phyloP scores from a whole-genome alignment of 2,329 filamentous ascomycete species.

The Biscogniauxia mediterranea region DNA sequence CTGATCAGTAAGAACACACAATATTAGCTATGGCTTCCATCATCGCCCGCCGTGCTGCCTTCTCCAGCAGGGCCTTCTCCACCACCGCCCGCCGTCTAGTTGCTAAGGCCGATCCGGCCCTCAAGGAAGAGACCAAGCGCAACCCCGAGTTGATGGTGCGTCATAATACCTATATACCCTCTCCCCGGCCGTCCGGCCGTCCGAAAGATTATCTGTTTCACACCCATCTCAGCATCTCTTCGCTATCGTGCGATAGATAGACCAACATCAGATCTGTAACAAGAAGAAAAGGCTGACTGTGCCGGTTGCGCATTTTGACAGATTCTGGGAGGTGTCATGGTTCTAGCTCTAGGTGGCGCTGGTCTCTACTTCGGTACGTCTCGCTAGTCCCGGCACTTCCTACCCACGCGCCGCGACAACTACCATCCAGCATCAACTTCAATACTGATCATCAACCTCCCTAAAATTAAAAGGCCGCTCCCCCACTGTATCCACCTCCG shows the following conservation, averaged over 20 bases:
- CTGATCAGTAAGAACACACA: not conserved
- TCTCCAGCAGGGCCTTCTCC: conserved; percentile 42
- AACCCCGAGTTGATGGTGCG: conserved; percentile 48
- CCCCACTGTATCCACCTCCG: conserved; percentile 81
- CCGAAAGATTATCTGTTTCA: not conserved
- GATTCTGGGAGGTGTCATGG: conserved; percentile 92
- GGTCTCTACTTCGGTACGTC: conserved; percentile 82
- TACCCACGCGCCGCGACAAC: not conserved
- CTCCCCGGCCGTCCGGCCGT: not conserved
- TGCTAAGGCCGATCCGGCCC: conserved; percentile 36
- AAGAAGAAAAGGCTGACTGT: conserved; percentile 16
- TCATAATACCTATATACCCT: conserved; percentile 25
- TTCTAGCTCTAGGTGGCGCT: conserved; percentile 79
- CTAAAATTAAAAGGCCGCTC: conserved; percentile 61
- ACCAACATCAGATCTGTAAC: too few species aligned
- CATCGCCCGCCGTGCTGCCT: conserved; percentile 48
- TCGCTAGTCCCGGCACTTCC: conserved; percentile 8
- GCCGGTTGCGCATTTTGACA: conserved; percentile 38
- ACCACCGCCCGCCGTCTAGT: conserved; percentile 52
- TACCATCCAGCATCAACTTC: not conserved
- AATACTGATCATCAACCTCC: not conserved
- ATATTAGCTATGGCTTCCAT: conserved; percentile 53
- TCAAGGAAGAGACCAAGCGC: conserved; percentile 59
- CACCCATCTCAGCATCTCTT: too few species aligned
- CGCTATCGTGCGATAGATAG: not conserved